Base-by-base conservation (phyloP, 345 rosid species). In the Pugionium dolabratum region DNA sequence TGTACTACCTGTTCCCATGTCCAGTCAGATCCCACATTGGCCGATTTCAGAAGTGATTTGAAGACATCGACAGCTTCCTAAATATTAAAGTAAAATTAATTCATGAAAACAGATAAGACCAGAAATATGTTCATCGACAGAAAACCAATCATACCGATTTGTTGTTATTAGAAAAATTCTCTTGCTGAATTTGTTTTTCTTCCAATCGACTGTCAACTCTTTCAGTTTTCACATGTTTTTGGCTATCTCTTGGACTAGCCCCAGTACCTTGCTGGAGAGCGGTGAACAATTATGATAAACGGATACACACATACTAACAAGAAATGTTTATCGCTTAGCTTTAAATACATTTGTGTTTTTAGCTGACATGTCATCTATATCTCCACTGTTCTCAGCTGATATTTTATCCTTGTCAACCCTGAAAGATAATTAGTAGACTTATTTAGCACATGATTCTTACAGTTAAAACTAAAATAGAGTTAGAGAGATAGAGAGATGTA, bases 1-100 rank as follows among this genome's bases (percentile, higher is more conserved):
- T 71, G 59, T 59, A 78, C 10, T 75, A 92, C 98, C 88, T 90
- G 99, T 66, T 94, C 99, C 99, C 99, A 94, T 45, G 91, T 84
- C 96, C 95, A 94, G 82, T 88, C 96, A 76, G 90, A 75, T 62
- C 88, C 85, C 75, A 94, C 83, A 80, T 84, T 90, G 76, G 82
- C 81, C 26, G 86, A 81, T 69, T 94, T 88, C 81, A 94, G 66
- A 78, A 94, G 93, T 29, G 88, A 79, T 75, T 84, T 88, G 76
- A 94, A 94, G 67, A 89, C 86, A 82, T 79, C 75, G 76, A 69
- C 80, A 37, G 95, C 96, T 64, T 94, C 99, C 99, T 94, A 73
- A 49, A 48, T 27, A 25, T 35, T 50, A 11, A 67, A 69, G 59
- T 45, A 27, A 48, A 70, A 34, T 59, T 33, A 48, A 47, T 41